Conservation (phyloP, 805 yeast species). For the Monosporozyma solicola region DNA sequence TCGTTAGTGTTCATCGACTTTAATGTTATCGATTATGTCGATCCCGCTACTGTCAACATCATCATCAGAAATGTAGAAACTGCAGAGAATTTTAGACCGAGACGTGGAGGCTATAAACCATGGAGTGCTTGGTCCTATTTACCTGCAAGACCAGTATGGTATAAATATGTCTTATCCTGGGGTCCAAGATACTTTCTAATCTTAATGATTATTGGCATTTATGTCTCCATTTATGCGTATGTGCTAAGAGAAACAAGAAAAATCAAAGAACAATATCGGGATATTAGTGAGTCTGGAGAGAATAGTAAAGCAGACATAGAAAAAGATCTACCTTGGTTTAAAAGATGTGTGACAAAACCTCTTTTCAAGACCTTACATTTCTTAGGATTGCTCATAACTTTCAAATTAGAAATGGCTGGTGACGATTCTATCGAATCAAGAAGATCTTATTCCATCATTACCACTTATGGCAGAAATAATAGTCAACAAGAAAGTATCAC, state of each 20-base stretch:
- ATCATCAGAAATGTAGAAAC: slow-evolving; percentile 20
- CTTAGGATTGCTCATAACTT: slow-evolving; percentile 14
- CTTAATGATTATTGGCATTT: slow-evolving; percentile 51
- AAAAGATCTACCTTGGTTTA: background rate
- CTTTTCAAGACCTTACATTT: background rate
- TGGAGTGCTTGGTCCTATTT: slow-evolving; percentile 71
- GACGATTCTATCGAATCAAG: slow-evolving; percentile 8
- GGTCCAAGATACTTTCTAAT: slow-evolving; percentile 66
- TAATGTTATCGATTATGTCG: slow-evolving; percentile 9
- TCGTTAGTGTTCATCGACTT: slow-evolving; percentile 55
- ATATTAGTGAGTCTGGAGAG: background rate
- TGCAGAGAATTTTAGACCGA: slow-evolving; percentile 11
- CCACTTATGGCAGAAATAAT: background rate
- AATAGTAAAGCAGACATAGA: background rate
- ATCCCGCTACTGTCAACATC: slow-evolving; percentile 14
- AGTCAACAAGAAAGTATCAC: background rate
- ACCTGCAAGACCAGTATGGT: slow-evolving; percentile 67
- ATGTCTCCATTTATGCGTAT: slow-evolving; percentile 61
- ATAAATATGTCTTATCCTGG: slow-evolving; percentile 68
- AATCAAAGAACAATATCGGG: slow-evolving; percentile 33
- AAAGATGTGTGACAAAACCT: background rate
- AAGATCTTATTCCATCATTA: background rate
- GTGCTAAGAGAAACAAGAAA: slow-evolving; percentile 54
- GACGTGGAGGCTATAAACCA: slow-evolving; percentile 47
- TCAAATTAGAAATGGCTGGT: slow-evolving; percentile 15